phyloP scores from a whole-genome alignment of 2,329 filamentous ascomycete species.

The Ambrosiella beaveri region DNA sequence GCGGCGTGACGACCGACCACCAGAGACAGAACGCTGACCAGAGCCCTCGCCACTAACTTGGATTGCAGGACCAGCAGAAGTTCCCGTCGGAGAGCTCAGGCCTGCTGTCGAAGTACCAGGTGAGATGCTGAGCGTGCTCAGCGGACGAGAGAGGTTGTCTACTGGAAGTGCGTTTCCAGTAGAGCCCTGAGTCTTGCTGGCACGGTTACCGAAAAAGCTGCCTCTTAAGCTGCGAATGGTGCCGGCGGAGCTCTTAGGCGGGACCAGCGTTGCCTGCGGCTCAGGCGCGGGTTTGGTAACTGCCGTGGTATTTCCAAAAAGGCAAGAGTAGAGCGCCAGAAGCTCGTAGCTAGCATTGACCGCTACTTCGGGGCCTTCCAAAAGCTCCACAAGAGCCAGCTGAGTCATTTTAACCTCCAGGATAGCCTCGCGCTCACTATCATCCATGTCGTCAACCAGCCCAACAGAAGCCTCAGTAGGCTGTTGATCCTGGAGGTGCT shows the following conservation, averaged over 20 bases:
- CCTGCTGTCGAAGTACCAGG: constrained; percentile 27
- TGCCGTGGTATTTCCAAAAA: constrained; percentile 41
- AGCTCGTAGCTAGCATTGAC: constrained; percentile 81
- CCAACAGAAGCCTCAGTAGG: constrained; percentile 14
- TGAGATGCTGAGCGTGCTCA: constrained; percentile 25
- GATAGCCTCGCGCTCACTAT: constrained; percentile 68
- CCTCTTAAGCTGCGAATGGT: constrained; percentile 53
- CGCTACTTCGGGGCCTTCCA: constrained; percentile 68
- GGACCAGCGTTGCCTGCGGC: constrained; percentile 1
- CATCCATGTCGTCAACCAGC: constrained; percentile 63
- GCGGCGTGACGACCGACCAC: constrained; percentile 10
- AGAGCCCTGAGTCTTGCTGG: constrained; percentile 4
- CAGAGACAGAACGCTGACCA: constrained; percentile 1
- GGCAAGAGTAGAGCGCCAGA: constrained; percentile 58
- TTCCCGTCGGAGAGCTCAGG: constrained; percentile 20
- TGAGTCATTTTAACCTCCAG: constrained; percentile 96
- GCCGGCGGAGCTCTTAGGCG: constrained; percentile 50
- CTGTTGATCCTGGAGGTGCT: constrained; percentile 42
- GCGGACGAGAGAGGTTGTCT: constrained; percentile 1
- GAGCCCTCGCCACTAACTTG: constrained; percentile 2
- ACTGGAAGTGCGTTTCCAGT: constrained; percentile 3
- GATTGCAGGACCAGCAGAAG: constrained; percentile 17
- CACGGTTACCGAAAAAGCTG: constrained; percentile 54
- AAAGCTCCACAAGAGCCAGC: constrained; percentile 61
- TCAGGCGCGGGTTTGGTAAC: constrained; percentile 4